A percentile compares a stretch with the other conserved stretches of the same genome.
phyloP scores from a whole-genome alignment of 495 filamentous ascomycete species.

The Penicillium argentinense region DNA sequence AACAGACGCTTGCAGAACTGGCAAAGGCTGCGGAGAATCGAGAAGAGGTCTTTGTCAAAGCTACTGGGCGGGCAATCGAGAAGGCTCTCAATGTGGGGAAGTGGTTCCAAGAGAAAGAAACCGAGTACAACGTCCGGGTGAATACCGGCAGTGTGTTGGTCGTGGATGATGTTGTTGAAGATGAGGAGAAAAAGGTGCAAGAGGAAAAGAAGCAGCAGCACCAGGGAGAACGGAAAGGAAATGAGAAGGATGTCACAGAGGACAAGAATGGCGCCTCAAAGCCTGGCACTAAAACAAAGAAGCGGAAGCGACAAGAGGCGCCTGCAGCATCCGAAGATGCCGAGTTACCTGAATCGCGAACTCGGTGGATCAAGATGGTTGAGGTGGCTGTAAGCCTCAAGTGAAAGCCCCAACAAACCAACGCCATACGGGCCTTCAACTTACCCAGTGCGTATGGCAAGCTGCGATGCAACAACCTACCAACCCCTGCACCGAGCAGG shows the following conservation, averaged over 20 bases:
- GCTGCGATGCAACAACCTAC: too few species aligned
- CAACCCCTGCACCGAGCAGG: too few species aligned
- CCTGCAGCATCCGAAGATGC: slow-evolving; percentile 35
- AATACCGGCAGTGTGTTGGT: slow-evolving; percentile 65
- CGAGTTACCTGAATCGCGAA: slow-evolving; percentile 60
- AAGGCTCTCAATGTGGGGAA: slow-evolving; percentile 63
- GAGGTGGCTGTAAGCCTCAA: slow-evolving; percentile 62
- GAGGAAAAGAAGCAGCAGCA: slow-evolving; percentile 22
- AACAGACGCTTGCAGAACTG: slow-evolving; percentile 35
- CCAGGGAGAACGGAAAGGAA: slow-evolving; percentile 17
- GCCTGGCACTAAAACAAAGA: slow-evolving; percentile 37
- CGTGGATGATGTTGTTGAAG: slow-evolving; percentile 68
- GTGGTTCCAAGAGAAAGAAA: slow-evolving; percentile 59
- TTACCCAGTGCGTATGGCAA: too few species aligned
- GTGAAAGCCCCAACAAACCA: slow-evolving; percentile 30
- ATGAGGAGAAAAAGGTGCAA: slow-evolving; percentile 28
- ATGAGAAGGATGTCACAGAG: background rate
- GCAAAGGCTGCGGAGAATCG: slow-evolving; percentile 40
- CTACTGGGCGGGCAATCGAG: slow-evolving; percentile 76
- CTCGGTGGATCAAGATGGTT: slow-evolving; percentile 64
- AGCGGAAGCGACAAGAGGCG: slow-evolving; percentile 33
- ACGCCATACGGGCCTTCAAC: too few species aligned
- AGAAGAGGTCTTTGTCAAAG: slow-evolving; percentile 72
- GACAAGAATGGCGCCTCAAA: slow-evolving; percentile 15
- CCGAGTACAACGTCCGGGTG: slow-evolving; percentile 55